Percentiles rank a stretch among this genome's conserved stretches.
Evolutionary conservation across 176 grass and related monocot genomes (phyloP).

Genomic region (Carex kokanica): DNA sequence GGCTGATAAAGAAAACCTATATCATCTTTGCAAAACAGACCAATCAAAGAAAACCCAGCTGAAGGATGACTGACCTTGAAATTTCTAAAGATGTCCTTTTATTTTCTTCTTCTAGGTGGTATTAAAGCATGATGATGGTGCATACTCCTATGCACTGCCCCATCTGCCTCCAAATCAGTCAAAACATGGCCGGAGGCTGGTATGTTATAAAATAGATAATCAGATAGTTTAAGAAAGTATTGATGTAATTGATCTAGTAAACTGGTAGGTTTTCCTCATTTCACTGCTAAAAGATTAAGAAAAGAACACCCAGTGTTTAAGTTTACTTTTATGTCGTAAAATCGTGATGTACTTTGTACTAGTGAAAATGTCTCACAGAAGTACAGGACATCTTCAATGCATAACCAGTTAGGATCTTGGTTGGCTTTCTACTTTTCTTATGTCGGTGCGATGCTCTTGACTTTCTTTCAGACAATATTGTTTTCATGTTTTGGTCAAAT

Average conservation of each 20-base stretch:
- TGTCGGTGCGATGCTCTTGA: neutral
- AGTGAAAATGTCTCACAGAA: neutral
- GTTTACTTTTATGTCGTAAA: neutral
- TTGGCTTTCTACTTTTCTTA: neutral
- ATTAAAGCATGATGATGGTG: neutral
- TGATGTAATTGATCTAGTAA: constrained; percentile 6
- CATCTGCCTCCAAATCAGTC: neutral
- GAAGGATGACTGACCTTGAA: neutral
- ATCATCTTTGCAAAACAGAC: neutral
- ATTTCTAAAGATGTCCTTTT: neutral
- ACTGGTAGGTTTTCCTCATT: neutral
- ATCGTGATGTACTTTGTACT: neutral
- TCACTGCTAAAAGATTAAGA: neutral
- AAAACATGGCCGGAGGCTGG: neutral
- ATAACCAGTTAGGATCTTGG: neutral
- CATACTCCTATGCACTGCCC: constrained; percentile 11
- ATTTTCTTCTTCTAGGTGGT: neutral
- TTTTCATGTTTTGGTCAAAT: neutral
- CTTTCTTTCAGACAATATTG: neutral
- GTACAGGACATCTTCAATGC: neutral
- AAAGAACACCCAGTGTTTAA: neutral
- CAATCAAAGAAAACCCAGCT: neutral
- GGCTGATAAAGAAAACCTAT: neutral
- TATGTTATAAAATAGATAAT: constrained; percentile 6
- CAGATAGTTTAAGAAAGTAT: constrained; percentile 13